phyloP scores from a whole-genome alignment of 129 eudicot species.

The Kitagawia praeruptora region DNA sequence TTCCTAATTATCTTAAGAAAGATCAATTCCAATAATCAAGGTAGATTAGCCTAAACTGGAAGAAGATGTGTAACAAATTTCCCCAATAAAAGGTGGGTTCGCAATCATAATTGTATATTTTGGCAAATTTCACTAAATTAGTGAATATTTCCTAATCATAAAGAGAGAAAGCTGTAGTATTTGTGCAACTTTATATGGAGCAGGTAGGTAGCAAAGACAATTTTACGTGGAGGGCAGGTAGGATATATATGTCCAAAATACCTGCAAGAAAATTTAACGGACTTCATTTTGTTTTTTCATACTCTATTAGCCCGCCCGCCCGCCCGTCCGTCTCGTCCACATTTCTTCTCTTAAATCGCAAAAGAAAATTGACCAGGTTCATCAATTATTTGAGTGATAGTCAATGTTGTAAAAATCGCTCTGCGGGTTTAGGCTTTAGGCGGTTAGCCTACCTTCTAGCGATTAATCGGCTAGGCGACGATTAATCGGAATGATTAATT shows the following conservation, averaged over 20 bases:
- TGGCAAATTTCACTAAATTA: background rate
- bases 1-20: background rate
- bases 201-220: background rate
- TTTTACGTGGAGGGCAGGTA: background rate
- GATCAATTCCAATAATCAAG: background rate
- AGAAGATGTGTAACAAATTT: background rate
- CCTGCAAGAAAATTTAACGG: background rate
- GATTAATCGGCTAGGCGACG: no score
- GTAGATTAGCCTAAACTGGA: background rate
- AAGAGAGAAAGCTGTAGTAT: background rate
- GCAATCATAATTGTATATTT: background rate
- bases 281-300: no score
- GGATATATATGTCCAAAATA: background rate
- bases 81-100: background rate
- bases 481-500: no score
- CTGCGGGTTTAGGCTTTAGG: no score
- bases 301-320: no score
- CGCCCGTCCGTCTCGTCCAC: no score
- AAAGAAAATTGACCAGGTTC: no score
- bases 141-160: background rate
- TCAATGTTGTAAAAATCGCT: no score
- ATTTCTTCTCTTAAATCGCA: no score
- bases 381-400: no score
- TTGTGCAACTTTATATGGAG: background rate
- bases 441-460: no score